phyloP scores from a whole-genome alignment of 1,284 basidiomycete genomes.

The Microstroma glucosiphilum region DNA sequence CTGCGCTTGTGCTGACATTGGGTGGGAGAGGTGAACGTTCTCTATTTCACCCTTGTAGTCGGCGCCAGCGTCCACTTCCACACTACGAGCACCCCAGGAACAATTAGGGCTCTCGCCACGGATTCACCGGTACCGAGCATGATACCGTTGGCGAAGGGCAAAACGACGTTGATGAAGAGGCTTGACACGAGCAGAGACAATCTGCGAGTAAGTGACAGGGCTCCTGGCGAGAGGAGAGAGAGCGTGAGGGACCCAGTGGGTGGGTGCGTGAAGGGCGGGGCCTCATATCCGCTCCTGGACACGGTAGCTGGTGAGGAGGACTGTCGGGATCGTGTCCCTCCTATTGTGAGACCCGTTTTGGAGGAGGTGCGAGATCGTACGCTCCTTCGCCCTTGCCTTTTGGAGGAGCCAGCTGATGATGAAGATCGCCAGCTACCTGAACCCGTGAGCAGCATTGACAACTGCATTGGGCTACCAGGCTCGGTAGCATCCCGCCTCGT shows the following conservation, averaged over 20 bases:
- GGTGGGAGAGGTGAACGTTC: too few relatives aligned
- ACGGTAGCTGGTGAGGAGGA: background rate
- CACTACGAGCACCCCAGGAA: background rate
- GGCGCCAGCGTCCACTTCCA: background rate
- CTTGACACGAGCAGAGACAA: conserved; percentile 1
- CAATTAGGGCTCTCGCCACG: background rate
- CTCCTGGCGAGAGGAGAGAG: background rate
- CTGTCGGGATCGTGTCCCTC: background rate
- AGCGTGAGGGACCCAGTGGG: background rate
- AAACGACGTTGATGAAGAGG: background rate
- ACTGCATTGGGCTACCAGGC: background rate
- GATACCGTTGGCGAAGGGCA: background rate
- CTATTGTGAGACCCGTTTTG: background rate
- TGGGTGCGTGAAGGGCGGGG: background rate
- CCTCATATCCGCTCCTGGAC: too few relatives aligned
- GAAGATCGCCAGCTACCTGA: background rate
- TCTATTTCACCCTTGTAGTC: background rate
- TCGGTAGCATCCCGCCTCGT: background rate
- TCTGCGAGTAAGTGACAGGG: background rate
- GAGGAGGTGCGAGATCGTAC: background rate
- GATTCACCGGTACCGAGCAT: background rate
- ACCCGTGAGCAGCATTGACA: background rate
- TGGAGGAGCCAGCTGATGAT: background rate
- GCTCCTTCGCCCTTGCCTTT: background rate
- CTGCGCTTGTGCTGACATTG: too few relatives aligned